Evolutionary conservation across 2,329 filamentous ascomycete genomes (phyloP), one percentile per base, ranked within the genome.

Genomic region (Sporothrix brasiliensis): DNA sequence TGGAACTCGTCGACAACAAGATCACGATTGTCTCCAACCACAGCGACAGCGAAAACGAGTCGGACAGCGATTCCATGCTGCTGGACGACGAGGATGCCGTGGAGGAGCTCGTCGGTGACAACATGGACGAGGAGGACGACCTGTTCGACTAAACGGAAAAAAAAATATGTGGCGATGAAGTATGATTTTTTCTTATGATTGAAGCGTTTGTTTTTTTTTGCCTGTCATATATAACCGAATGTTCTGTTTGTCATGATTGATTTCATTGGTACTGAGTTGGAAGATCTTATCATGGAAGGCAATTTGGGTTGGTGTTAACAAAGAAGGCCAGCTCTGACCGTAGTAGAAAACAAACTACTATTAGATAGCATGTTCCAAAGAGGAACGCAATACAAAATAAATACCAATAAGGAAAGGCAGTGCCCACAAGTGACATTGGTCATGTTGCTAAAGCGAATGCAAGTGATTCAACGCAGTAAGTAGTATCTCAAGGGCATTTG

Each of bases 11-110:
- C 41, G 88, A 93, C 73, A 92, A 92, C 60, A 92, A 92, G 79
- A 90, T 98, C 71, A 82, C 88, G 2, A 93, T 99, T 1, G 77
- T 95, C 30, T 85, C 93, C 7, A 98, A 99, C 79, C 95, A 98
- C 79, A 74, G 77, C 0, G 88, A 89, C 56, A 88, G 86, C 74
- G 86, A 86, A 70, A 77, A 79, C 34, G 72, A 69, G 4, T 71
- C 69, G 7, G 86, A 85, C 27, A 88, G 90, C 9, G 91, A 93
- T 72, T 85, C 87, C 14, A 90, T 92, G 63, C 90, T 93, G 89
- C 82, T 90, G 67, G 76, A 78, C 53, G 90, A 93, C 72, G 83
- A 86, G 47, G 91, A 92, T 13, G 91, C 90, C 0, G 81, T 91
- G 21, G 90, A 91, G 14, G 93, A 96, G 76, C 77, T 89, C 73